These are phyloP conservation scores for Blastobotrys robertii DNA, from an alignment of 805 yeast genomes.

Conservation along the genomic window DNA sequence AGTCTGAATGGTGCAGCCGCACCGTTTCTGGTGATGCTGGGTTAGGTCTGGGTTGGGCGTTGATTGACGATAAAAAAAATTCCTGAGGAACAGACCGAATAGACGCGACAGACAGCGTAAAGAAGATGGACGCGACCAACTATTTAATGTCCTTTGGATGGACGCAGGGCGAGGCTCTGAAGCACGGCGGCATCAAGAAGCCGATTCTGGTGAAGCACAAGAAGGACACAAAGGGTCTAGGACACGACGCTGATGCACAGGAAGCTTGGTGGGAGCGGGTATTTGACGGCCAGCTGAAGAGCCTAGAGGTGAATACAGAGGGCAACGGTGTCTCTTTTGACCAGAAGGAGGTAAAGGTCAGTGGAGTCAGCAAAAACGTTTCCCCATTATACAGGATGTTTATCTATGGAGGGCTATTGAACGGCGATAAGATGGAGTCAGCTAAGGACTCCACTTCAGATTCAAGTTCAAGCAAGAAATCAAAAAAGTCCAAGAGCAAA, in stretches of 20 bases:
- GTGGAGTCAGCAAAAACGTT: conserved; percentile 35
- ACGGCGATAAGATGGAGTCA: conserved; percentile 36
- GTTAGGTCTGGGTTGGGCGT: neutral
- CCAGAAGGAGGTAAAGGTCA: conserved; percentile 43
- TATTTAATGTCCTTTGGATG: conserved; percentile 80
- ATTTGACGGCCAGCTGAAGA: conserved; percentile 86
- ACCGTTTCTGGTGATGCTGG: neutral
- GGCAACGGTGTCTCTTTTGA: conserved; percentile 39
- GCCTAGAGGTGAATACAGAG: conserved; percentile 44
- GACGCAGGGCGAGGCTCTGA: conserved; percentile 83
- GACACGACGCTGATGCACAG: conserved; percentile 60
- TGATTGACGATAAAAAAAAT: neutral
- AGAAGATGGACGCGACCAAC: conserved; percentile 60
- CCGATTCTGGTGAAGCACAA: conserved; percentile 89
- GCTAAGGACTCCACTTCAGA: conserved; percentile 1
- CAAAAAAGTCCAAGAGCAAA: too few species aligned
- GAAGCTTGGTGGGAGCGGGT: conserved; percentile 97
- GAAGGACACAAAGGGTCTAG: conserved; percentile 83
- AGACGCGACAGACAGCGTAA: neutral
- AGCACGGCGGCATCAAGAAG: conserved; percentile 66
- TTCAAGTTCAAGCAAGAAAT: too few species aligned
- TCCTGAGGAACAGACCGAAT: too few species aligned
- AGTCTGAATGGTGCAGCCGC: too few species aligned
- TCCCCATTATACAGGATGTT: conserved; percentile 81
- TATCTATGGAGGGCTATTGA: conserved; percentile 75